These are phyloP conservation scores for Bauhinia variegata DNA, from an alignment of 306 rosid species.

Conservation along the genomic window DNA sequence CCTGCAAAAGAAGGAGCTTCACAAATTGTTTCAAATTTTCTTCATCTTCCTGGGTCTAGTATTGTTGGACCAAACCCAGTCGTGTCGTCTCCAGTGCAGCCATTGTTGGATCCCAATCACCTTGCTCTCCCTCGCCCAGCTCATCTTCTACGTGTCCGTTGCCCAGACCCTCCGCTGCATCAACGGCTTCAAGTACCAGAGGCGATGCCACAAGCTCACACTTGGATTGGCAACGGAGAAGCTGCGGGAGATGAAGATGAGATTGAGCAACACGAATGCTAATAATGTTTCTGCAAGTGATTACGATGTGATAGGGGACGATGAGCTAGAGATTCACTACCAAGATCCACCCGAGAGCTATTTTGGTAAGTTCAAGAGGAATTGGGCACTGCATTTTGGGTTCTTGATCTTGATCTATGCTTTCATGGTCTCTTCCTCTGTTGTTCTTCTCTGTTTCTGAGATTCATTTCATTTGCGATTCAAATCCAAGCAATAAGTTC, in stretches of 20 bases:
- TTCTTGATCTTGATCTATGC: slow-evolving; percentile 74
- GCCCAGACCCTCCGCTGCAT: slow-evolving; percentile 88
- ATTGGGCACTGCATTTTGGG: slow-evolving; percentile 92
- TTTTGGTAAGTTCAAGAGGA: slow-evolving; percentile 89
- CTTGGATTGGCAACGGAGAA: slow-evolving; percentile 80
- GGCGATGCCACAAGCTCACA: slow-evolving; percentile 93
- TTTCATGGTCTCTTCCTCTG: slow-evolving; percentile 83
- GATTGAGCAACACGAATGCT: neutral
- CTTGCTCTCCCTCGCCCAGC: slow-evolving; percentile 80
- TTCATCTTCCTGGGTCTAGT: slow-evolving; percentile 70
- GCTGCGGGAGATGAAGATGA: slow-evolving; percentile 71
- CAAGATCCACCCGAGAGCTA: slow-evolving; percentile 91
- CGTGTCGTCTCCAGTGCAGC: slow-evolving; percentile 79
- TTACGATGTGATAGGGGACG: slow-evolving; percentile 48
- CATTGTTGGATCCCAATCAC: slow-evolving; percentile 92
- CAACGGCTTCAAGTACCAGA: slow-evolving; percentile 92
- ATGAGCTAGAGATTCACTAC: slow-evolving; percentile 81
- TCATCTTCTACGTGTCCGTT: slow-evolving; percentile 83
- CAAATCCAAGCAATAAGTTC: too few species aligned
- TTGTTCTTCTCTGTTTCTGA: slow-evolving; percentile 81
- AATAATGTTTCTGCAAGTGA: slow-evolving; percentile 23
- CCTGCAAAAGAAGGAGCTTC: slow-evolving; percentile 85
- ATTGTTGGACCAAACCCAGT: slow-evolving; percentile 51
- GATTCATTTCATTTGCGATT: neutral
- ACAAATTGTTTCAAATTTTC: slow-evolving; percentile 73